phyloP scores from a whole-genome alignment of 129 eudicot genomes.

The Flaveria robusta region DNA sequence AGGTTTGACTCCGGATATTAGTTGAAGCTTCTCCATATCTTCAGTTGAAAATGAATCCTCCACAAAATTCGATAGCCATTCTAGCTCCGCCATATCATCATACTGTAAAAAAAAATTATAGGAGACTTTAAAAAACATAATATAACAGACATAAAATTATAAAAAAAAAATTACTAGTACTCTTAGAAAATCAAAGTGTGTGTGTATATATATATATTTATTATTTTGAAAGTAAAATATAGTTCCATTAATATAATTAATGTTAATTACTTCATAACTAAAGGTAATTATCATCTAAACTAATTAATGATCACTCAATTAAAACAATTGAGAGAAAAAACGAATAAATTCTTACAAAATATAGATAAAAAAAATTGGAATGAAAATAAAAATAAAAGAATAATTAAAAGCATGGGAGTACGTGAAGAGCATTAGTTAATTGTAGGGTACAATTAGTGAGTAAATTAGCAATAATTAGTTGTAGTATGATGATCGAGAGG shows the following conservation, averaged over 20 bases:
- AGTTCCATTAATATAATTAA: not conserved
- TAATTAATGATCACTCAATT: not conserved
- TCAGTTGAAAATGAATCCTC: constrained; percentile 87
- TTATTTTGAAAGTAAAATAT: not conserved
- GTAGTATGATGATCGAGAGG: too few relatives aligned
- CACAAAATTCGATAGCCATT: constrained; percentile 79
- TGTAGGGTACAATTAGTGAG: constrained; percentile 6
- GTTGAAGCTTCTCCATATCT: constrained; percentile 66
- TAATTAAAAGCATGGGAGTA: not conserved
- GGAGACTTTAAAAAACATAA: too few relatives aligned
- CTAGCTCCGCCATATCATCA: constrained; percentile 86
- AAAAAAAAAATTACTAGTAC: too few relatives aligned
- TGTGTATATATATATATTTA: not conserved
- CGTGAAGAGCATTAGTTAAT: not conserved
- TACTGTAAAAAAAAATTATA: constrained; percentile 42
- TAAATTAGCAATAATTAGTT: too few relatives aligned
- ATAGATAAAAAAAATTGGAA: not conserved
- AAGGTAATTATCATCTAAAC: not conserved
- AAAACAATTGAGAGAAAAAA: not conserved
- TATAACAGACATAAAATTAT: too few relatives aligned
- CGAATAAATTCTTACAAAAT: too few relatives aligned
- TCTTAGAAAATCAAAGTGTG: too few relatives aligned
- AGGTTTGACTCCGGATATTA: constrained; percentile 52
- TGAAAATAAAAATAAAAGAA: not conserved
- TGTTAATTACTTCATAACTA: not conserved